Evolutionary conservation across 192 early-diverging fungal genomes (phyloP).

Genomic region (Backusella sp.): DNA sequence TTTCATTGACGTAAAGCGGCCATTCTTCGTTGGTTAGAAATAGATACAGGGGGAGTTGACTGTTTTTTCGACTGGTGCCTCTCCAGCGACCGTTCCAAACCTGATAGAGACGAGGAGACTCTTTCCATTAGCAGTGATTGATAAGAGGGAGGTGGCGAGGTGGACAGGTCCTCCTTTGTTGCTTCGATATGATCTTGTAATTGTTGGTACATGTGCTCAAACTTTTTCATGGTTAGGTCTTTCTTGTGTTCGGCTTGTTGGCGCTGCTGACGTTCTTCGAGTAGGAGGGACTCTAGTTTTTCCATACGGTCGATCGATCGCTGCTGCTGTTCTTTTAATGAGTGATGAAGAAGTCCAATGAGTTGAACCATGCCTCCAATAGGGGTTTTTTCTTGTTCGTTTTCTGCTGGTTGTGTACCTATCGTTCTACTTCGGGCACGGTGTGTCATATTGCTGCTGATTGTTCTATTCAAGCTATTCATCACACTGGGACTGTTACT

Average conservation of each 20-base stretch:
- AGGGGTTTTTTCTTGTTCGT: background rate
- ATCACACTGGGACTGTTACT: background rate
- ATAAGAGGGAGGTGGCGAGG: background rate
- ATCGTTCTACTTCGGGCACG: background rate
- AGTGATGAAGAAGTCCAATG: conserved; percentile 15
- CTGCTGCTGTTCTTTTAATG: conserved; percentile 20
- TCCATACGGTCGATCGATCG: conserved; percentile 8
- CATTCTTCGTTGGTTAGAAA: conserved; percentile 6
- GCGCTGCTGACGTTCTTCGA: conserved; percentile 8
- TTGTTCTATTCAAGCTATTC: background rate
- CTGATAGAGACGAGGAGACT: background rate
- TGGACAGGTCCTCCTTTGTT: background rate
- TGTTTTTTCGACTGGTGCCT: conserved; percentile 5
- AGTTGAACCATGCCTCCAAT: conserved; percentile 20
- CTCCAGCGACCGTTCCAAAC: background rate
- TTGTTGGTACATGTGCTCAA: conserved; percentile 1
- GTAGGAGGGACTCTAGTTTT: conserved; percentile 7
- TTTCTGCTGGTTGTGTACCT: background rate
- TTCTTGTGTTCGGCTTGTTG: background rate
- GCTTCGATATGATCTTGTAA: background rate
- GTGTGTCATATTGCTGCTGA: background rate
- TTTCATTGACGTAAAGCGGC: background rate
- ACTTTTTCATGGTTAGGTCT: background rate
- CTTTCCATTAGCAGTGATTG: background rate
- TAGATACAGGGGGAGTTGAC: background rate